Percentiles rank a stretch among this genome's conserved stretches.
These are phyloP conservation scores for Mangifera indica DNA, from an alignment of 345 rosid genomes.

Conservation along the genomic window DNA sequence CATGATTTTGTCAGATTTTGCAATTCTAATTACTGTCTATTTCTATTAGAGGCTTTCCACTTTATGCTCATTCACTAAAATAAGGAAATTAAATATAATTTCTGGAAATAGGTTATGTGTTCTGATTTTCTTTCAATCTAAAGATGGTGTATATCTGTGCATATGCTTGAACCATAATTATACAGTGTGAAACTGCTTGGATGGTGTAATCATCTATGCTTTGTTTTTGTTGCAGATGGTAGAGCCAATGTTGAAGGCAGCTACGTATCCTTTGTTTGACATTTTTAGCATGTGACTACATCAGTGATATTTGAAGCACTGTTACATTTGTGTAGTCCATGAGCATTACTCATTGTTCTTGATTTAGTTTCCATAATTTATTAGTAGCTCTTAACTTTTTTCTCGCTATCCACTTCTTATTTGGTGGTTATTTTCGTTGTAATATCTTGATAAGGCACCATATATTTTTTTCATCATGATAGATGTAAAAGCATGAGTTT, in stretches of 20 bases:
- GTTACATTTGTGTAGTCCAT: background rate
- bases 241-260: constrained; percentile 88
- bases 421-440: background rate
- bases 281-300: constrained; percentile 6
- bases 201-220: constrained; percentile 2
- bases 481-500: background rate
- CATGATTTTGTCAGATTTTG: background rate
- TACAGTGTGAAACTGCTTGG: background rate
- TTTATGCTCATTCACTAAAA: background rate
- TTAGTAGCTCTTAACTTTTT: background rate
- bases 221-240: constrained; percentile 65
- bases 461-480: background rate
- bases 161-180: background rate
- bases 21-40: background rate
- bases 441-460: no score
- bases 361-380: background rate
- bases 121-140: background rate
- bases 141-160: background rate
- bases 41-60: background rate
- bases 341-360: background rate
- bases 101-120: background rate
- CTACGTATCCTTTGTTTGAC: constrained; percentile 52
- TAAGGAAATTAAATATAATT: background rate
- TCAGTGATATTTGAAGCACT: background rate
- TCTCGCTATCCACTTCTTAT: background rate